Percentiles rank a stretch among this genome's conserved stretches.
phyloP scores from a whole-genome alignment of 2,329 filamentous ascomycete species.

The Orbilia quercus region DNA sequence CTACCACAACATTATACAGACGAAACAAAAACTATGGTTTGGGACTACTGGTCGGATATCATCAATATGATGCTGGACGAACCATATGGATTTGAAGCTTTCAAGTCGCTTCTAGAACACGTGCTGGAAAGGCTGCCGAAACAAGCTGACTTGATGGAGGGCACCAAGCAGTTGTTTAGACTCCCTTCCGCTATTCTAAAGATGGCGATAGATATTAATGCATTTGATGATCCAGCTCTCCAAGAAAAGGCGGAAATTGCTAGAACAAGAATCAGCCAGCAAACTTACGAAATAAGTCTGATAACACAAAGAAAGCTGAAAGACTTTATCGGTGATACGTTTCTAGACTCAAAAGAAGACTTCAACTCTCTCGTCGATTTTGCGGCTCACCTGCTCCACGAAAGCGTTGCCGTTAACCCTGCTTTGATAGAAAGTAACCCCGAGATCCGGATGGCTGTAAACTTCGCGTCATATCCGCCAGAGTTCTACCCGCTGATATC shows the following conservation, averaged over 20 bases:
- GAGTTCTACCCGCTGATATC: conserved; percentile 50
- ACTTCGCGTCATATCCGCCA: conserved; percentile 31
- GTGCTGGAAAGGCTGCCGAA: conserved; percentile 55
- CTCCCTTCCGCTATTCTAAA: conserved; percentile 34
- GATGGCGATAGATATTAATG: conserved; percentile 43
- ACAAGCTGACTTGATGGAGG: conserved; percentile 56
- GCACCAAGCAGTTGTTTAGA: conserved; percentile 26
- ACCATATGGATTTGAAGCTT: conserved; percentile 53
- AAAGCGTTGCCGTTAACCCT: conserved; percentile 36
- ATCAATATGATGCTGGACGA: conserved; percentile 56
- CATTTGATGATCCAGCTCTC: conserved; percentile 50
- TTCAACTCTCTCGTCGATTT: conserved; percentile 48
- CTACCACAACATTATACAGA: conserved; percentile 41
- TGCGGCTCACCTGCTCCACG: conserved; percentile 46
- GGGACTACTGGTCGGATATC: conserved; percentile 40
- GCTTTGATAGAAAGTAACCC: conserved; percentile 42
- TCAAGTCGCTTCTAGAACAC: conserved; percentile 55
- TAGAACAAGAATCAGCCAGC: conserved; percentile 47
- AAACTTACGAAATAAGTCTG: conserved; percentile 54
- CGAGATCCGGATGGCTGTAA: conserved; percentile 39
- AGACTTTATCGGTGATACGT: conserved; percentile 44
- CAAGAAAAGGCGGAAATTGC: conserved; percentile 44
- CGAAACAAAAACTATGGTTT: conserved; percentile 26
- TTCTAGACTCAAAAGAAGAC: conserved; percentile 49
- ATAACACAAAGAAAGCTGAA: conserved; percentile 55